Base-by-base conservation (phyloP, 306 rosid species). In the Vicia villosa region DNA sequence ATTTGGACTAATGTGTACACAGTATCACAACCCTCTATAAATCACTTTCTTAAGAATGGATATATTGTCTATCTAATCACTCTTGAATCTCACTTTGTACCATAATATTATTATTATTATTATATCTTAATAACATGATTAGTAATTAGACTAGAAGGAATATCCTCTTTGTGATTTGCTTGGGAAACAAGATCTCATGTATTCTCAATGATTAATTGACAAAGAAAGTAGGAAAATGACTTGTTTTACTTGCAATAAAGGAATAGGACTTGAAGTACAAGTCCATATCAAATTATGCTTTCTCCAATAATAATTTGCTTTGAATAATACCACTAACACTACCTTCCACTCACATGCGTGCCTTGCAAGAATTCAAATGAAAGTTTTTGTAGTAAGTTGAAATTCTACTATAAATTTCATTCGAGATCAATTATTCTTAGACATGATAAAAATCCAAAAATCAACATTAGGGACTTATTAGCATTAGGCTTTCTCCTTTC, bases 51-150 rank as follows among this genome's bases (percentile, higher is more conserved):
- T n/a, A n/a, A n/a, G n/a, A n/a, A n/a, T n/a, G n/a, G n/a, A n/a
- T n/a, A n/a, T n/a, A n/a, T n/a, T 56, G 65, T 26, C 47, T 34
- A 46, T 76, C 81, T 84, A 82, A 84, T 78, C 83, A 66, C 65
- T 42, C 72, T 19, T 82, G 63, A 66, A 83, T 83, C 84, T 68
- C 69, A 19, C 61, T 83, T 76, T 68, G 24, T 45, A 12, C 79
- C 3, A 21, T 52, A 52, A 52, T 49, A 50, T 4, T 4, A 50
- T 26, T 43, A 43, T n/a, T n/a, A n/a, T 47, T 41, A 37, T 47
- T 41, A 30, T 32, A 76, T 77, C 70, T 36, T 76, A 79, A 77
- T 70, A 64, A 68, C 66, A 63, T 66, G 65, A 56, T 50, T 76
- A 58, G 19, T 5, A n/a, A 49, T 80, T 15, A 11, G 51, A 67